Evolutionary conservation across 1,139 yeast species (phyloP), one percentile per base, ranked within the genome.

Genomic region (Tardiomyces depauwii): DNA sequence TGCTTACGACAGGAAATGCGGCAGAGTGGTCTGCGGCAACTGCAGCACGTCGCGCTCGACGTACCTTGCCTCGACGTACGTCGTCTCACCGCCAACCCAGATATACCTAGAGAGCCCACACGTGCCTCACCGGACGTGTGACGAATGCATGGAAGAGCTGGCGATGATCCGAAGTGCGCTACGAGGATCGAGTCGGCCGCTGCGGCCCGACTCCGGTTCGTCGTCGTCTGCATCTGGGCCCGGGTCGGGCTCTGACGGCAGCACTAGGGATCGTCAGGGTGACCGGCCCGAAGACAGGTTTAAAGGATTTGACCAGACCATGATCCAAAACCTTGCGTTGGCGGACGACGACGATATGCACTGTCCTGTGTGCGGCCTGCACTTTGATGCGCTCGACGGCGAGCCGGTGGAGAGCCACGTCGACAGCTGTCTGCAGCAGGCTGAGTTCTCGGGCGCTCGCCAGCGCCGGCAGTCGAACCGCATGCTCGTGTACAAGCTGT

Each of bases 401-500:
- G 56, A 54, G 1, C 77, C 71, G 43, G 76, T 77, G 46, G 91
- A 82, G 54, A 61, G 62, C 1, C 97, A 89, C 62, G 77, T 91
- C 18, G 77, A 74, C 52, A 68, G 70, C 11, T 91, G 97, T 61
- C 64, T 91, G 16, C 70, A 70, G 18, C 71, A 71, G 39, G 82
- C 81, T 44, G 89, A 85, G 56, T 80, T 80, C 61, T 68, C 78
- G 48, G 76, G 83, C 30, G 73, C 83, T 39, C 81, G 86, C 36
- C 71, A 43, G 18, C 40, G 32, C 36, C 36, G 12, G 40, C 41
- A 18, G 23, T 40, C 72, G 62, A 88, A 88, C 61, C 74, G 95
- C 53, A 89, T 91, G 96, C 71, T 89, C 47, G 91, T 88, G 1
- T 88, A 83, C 61, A 76, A 75, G 50, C 74, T 89, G 43, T 84